Evolutionary conservation across 2,329 filamentous ascomycete genomes (phyloP), one percentile per base, ranked within the genome.

Genomic region (Cordyceps tenuipes): DNA sequence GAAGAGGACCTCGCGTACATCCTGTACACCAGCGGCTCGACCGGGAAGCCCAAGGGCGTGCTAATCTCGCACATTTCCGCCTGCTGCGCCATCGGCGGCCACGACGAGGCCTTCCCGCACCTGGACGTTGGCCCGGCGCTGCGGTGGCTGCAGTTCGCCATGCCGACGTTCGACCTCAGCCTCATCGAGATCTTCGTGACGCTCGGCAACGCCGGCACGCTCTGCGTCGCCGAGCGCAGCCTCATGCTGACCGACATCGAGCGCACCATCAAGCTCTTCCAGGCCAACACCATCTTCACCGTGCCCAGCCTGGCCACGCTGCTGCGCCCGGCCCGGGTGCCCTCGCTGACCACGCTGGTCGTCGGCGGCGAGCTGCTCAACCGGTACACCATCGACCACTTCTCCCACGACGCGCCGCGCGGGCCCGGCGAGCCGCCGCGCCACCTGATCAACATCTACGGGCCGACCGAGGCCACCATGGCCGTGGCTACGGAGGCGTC

Each of bases 61-160:
- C 88, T 96, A 88, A 96, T 80, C 91, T 89, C 59, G 10, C n/a
- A 96, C 90, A 48, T 91, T 7, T 56, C 56, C 12, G 60, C 36
- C 13, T 58, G 47, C 21, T 58, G 52, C 26, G 54, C 54, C 23
- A 59, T 62, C 44, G 52, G 55, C 8, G 60, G 50, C 13, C 50
- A 59, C 17, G 60, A 62, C 17, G 60, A 56, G 17, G 50, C 34
- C 0, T 57, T 57, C 17, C 46, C 55, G 5, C 56, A 54, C 17
- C 56, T 62, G 10, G 36, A 50, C 5, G 41, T 46, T 12, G 60
- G 60, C 1, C 56, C 60, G 2, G 52, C 47, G 41, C 46, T 62
- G 55, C 60, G 60, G 12, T 62, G 55, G 55, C 29, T 62, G 60
- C 52, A 54, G 44, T 58, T 62, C n/a, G 54, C 55, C 6, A 55